Conservation (phyloP, 1,284 basidiomycete species). For the Ganoderma lucidum region DNA sequence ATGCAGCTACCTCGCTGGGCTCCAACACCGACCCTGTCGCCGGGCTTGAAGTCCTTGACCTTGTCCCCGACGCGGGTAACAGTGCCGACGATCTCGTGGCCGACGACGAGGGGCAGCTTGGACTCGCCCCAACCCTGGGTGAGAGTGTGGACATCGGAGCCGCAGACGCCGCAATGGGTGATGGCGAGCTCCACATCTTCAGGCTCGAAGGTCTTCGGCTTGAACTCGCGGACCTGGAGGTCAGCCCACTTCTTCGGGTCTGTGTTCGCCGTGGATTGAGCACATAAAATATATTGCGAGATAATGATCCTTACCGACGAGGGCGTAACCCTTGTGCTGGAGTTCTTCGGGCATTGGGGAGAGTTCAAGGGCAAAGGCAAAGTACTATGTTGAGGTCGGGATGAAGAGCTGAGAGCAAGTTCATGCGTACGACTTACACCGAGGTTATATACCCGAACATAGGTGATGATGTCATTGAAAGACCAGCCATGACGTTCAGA, state of each 20-base stretch:
- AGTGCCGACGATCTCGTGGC: slow-evolving; percentile 71
- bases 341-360: slow-evolving; percentile 2
- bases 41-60: slow-evolving; percentile 65
- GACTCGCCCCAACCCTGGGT: slow-evolving; percentile 56
- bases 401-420: not conserved
- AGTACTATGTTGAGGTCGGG: not conserved
- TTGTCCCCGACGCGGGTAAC: slow-evolving; percentile 61
- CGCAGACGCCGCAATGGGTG: slow-evolving; percentile 53
- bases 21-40: slow-evolving; percentile 72
- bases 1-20: slow-evolving; percentile 64
- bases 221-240: slow-evolving; percentile 48
- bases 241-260: slow-evolving; percentile 47
- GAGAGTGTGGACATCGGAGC: slow-evolving; percentile 63
- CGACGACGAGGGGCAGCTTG: slow-evolving; percentile 50
- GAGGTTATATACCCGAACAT: not conserved
- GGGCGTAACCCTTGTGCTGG: slow-evolving; percentile 35
- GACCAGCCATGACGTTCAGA: not conserved
- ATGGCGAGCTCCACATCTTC: slow-evolving; percentile 48
- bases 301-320: slow-evolving; percentile 24
- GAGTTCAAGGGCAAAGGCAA: not conserved
- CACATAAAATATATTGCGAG: not conserved
- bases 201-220: slow-evolving; percentile 44
- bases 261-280: not conserved
- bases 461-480: slow-evolving; percentile 6
- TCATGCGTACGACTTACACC: not conserved